These are phyloP conservation scores for Plasmodium yoelii DNA, from an alignment of 169 alveolate species.

Conservation along the genomic window DNA sequence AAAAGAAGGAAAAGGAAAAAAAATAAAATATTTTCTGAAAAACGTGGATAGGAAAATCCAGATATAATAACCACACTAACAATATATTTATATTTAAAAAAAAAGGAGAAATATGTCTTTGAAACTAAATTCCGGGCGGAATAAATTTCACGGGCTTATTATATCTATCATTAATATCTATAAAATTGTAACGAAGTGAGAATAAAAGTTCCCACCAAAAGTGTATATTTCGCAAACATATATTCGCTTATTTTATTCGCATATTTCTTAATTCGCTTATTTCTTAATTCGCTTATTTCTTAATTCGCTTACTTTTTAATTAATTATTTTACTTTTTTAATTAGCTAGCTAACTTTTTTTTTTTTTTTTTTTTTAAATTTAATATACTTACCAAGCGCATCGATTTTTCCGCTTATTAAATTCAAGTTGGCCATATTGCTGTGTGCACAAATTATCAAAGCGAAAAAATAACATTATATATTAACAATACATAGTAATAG, in stretches of 20 bases:
- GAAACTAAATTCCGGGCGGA: conserved; percentile 64
- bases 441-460: neutral
- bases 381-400: conserved; percentile 31
- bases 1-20: neutral
- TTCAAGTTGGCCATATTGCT: conserved; percentile 47
- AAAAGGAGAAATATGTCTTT: neutral
- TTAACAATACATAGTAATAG: neutral
- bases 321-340: neutral
- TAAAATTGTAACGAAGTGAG: neutral
- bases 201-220: neutral
- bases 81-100: neutral
- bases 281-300: too few relatives aligned
- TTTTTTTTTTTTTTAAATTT: neutral
- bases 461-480: neutral
- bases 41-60: neutral
- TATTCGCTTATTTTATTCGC: too few relatives aligned
- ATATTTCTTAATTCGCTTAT: too few relatives aligned
- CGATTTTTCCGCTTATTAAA: conserved; percentile 69
- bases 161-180: conserved; percentile 58
- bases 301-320: neutral
- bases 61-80: neutral
- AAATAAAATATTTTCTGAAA: neutral
- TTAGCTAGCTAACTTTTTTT: neutral
- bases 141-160: conserved; percentile 72
- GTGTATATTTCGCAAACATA: neutral